phyloP scores from a whole-genome alignment of 352 stramenopile species.

The Vaucheria bursata region DNA sequence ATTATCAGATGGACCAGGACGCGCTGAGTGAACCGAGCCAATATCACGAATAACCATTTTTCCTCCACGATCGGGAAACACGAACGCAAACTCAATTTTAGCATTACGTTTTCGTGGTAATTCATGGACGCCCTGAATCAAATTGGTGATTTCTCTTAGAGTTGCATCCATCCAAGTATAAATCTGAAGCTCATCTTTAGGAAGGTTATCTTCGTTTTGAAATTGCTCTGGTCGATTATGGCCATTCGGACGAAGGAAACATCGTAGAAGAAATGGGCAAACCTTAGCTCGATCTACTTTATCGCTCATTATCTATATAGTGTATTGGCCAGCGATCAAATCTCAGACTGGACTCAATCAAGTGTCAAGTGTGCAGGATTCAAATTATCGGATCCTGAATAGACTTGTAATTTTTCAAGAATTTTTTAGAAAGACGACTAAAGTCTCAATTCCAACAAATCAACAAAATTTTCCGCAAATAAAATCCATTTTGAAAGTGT shows the following conservation, averaged over 20 bases:
- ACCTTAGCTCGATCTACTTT: constrained; percentile 11
- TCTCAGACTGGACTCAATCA: too few relatives aligned
- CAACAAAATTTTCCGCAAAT: too few relatives aligned
- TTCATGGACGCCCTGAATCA: constrained; percentile 37
- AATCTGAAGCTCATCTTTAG: constrained; percentile 40
- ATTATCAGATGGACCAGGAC: constrained; percentile 17
- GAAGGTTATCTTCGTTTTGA: constrained; percentile 25
- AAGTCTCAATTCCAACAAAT: too few relatives aligned
- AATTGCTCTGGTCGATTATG: constrained; percentile 20
- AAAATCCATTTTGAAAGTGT: too few relatives aligned
- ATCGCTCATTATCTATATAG: too few relatives aligned
- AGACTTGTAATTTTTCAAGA: too few relatives aligned
- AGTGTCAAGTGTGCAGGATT: too few relatives aligned
- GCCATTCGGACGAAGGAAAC: constrained; percentile 14
- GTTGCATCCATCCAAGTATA: constrained; percentile 42
- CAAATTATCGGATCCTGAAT: too few relatives aligned
- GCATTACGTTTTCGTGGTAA: constrained; percentile 28
- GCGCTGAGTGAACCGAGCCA: constrained; percentile 10
- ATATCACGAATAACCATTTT: constrained; percentile 40
- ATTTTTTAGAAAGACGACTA: too few relatives aligned
- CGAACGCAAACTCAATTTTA: constrained; percentile 34
- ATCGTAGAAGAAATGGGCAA: constrained; percentile 33
- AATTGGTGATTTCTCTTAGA: constrained; percentile 32
- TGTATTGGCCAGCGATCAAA: too few relatives aligned
- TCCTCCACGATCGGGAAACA: constrained; percentile 42